phyloP scores from a whole-genome alignment of 805 yeast genomes.

The Kregervanrija delftensis region DNA sequence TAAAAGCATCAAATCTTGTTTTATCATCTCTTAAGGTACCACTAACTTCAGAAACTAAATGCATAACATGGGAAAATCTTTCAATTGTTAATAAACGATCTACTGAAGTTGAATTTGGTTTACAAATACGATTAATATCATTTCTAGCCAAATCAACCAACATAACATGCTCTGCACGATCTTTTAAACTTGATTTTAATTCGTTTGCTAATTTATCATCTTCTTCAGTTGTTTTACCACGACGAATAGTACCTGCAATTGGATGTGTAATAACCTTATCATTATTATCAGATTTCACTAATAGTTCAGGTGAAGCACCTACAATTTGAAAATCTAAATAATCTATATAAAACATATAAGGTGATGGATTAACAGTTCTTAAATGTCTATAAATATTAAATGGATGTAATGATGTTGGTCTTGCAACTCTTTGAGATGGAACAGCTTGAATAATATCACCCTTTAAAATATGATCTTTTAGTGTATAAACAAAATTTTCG shows the following conservation, averaged over 20 bases:
- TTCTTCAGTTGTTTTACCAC: slow-evolving; percentile 89
- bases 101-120: slow-evolving; percentile 75
- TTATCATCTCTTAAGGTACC: slow-evolving; percentile 81
- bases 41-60: slow-evolving; percentile 88
- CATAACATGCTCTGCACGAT: slow-evolving; percentile 98
- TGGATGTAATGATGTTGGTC: slow-evolving; percentile 94
- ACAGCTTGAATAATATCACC: slow-evolving; percentile 98
- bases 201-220: slow-evolving; percentile 78
- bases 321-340: slow-evolving; percentile 87
- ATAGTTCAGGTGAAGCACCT: slow-evolving; percentile 95
- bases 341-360: slow-evolving; percentile 91
- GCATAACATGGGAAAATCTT: slow-evolving; percentile 95
- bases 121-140: slow-evolving; percentile 92
- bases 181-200: slow-evolving; percentile 73
- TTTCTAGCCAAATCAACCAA: slow-evolving; percentile 96
- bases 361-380: slow-evolving; percentile 95
- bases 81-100: slow-evolving; percentile 87
- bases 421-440: slow-evolving; percentile 93
- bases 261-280: slow-evolving; percentile 89
- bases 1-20: slow-evolving; percentile 92
- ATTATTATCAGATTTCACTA: slow-evolving; percentile 71
- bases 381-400: slow-evolving; percentile 93
- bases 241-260: slow-evolving; percentile 90
- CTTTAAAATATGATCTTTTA: slow-evolving; percentile 74
- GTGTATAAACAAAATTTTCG: slow-evolving; percentile 66